Base-by-base conservation (phyloP, 2,329 filamentous ascomycete genomes). In the Paracoccidioides lutzii region DNA sequence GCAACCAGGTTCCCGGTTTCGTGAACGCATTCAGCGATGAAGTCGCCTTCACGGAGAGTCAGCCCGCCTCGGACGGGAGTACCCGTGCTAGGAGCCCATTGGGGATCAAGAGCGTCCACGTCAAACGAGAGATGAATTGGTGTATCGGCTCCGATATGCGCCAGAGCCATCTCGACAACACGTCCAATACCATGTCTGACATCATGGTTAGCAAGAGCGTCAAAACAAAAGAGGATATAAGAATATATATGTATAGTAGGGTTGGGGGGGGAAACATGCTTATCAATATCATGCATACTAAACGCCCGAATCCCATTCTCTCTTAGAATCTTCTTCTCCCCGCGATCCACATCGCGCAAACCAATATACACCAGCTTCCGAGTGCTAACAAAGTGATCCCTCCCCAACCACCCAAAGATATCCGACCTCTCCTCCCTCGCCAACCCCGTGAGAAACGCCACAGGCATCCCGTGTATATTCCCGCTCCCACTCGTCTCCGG, bases 41-140 rank as follows among this genome's bases (percentile, higher is more conserved):
- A 98, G 71, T 97, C 93, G 43, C 93, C 93, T 75, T 98, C 93
- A 55, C 93, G 82, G 64, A 98, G 78, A 3, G 93, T 98, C 69
- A 98, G 74, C 0, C 93, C 93, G 44, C 93, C 93, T 65, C 93
- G 81, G 37, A 98, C 93, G 0, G 93, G 90, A 3, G 93, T 97
- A 15, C 93, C 93, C 0, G 93, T 98, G 71, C 88, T 93, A 30
- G 93, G 93, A 42, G 93, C 93, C 86, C 89, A 96, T 79, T 90
- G 85, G 33, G 93, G 93, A 71, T 98, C 93, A 58, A 97, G 80
- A 30, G 90, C 93, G 71, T 98, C 93, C 62, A 98, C 89, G 69
- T 98, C 93, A 66, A 98, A 97, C 41, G 89, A 95, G 58, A 98
- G 81, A 72, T 98, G 93, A 67, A 98, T 96, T 44, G 93, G 93